Conservation (phyloP, 768 basidiomycete species). For the Pulveroboletus sp. region DNA sequence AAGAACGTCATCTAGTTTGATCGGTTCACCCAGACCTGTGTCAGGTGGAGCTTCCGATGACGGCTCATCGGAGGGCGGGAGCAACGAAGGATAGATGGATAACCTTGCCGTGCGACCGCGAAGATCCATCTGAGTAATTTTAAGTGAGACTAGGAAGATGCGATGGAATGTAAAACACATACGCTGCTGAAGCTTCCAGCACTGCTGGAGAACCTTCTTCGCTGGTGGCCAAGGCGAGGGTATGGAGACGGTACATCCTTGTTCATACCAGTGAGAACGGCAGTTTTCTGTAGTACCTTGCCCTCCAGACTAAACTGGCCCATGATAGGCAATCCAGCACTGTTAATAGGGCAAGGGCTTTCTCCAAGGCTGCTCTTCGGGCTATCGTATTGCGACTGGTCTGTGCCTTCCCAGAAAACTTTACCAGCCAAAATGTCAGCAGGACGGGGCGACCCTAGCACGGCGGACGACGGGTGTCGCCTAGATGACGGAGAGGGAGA, state of each 20-base stretch:
- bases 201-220: slow-evolving; percentile 25
- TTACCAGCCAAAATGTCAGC: too few relatives aligned
- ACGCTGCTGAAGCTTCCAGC: slow-evolving; percentile 35
- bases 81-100: slow-evolving; percentile 31
- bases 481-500: slow-evolving; percentile 40
- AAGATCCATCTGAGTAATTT: slow-evolving; percentile 23
- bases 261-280: slow-evolving; percentile 27
- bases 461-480: slow-evolving; percentile 25
- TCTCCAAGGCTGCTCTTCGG: slow-evolving; percentile 12
- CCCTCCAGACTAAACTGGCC: slow-evolving; percentile 32
- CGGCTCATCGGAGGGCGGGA: slow-evolving; percentile 35
- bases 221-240: slow-evolving; percentile 21
- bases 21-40: slow-evolving; percentile 43
- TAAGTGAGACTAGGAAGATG: slow-evolving; percentile 6
- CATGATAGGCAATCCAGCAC: slow-evolving; percentile 32
- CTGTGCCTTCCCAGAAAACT: too few relatives aligned
- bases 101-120: slow-evolving; percentile 31
- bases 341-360: slow-evolving; percentile 14
- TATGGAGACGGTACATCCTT: slow-evolving; percentile 33
- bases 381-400: too few relatives aligned
- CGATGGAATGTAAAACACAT: slow-evolving; percentile 19
- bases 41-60: slow-evolving; percentile 33
- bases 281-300: slow-evolving; percentile 15
- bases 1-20: slow-evolving; percentile 68
- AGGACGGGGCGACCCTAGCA: slow-evolving; percentile 6